Conservation (phyloP, 2,329 filamentous ascomycete species). For the Trichoderma atrobrunneum region DNA sequence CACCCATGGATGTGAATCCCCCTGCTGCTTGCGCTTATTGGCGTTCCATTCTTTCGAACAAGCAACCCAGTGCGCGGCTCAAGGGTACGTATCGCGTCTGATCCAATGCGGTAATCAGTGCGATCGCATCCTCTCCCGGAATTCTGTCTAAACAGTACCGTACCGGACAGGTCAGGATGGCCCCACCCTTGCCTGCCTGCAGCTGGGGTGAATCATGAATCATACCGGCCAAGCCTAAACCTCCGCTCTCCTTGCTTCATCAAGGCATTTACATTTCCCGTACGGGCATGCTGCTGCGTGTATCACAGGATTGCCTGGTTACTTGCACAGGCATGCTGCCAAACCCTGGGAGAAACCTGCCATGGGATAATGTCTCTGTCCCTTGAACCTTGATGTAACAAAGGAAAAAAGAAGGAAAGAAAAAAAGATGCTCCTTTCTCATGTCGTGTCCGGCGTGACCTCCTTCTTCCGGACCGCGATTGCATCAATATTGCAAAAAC, state of each 20-base stretch:
- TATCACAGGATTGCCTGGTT: background rate
- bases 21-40: conserved; percentile 5
- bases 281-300: background rate
- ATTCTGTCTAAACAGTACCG: background rate
- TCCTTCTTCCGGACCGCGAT: background rate
- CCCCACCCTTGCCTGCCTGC: background rate
- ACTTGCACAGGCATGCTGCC: background rate
- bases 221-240: background rate
- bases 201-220: background rate
- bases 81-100: conserved; percentile 12
- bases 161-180: background rate
- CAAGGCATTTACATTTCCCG: background rate
- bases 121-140: conserved; percentile 2
- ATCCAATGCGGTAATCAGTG: conserved; percentile 21
- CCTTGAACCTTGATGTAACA: background rate
- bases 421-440: background rate
- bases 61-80: conserved; percentile 3
- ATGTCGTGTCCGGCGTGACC: background rate
- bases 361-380: background rate
- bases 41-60: background rate
- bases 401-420: background rate
- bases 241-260: background rate
- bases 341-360: background rate
- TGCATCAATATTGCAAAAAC: background rate
- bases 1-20: conserved; percentile 3